Percentiles rank a stretch among this genome's conserved stretches.
phyloP scores from a whole-genome alignment of 176 grass and related monocot genomes.

The Aegilops bicornis region DNA sequence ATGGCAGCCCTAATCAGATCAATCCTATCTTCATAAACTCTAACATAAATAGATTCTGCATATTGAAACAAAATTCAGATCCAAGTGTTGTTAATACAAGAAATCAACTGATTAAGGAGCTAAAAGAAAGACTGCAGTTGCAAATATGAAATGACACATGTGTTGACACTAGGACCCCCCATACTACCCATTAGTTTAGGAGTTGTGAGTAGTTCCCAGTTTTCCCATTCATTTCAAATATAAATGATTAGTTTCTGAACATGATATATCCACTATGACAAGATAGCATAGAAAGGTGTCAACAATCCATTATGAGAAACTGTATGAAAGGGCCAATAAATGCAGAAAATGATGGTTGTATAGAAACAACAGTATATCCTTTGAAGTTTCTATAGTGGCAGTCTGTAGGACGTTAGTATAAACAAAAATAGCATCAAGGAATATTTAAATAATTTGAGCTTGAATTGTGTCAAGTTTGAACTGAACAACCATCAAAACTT shows the following conservation, averaged over 20 bases:
- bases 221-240: not conserved
- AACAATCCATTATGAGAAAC: not conserved
- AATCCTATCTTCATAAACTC: constrained; percentile 68
- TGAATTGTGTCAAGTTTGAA: not conserved
- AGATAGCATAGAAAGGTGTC: not conserved
- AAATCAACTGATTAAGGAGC: constrained; percentile 10
- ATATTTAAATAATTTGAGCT: not conserved
- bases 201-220: not conserved
- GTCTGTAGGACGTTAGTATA: not conserved
- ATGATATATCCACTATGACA: not conserved
- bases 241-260: not conserved
- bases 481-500: not conserved
- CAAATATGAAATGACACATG: not conserved
- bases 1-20: constrained; percentile 70
- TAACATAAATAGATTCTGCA: constrained; percentile 60
- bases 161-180: not conserved
- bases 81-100: constrained; percentile 2
- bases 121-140: not conserved
- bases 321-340: constrained; percentile 6
- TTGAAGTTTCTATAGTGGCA: not conserved
- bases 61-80: constrained; percentile 28
- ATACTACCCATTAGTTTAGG: not conserved
- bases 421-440: not conserved
- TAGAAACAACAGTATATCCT: not conserved
- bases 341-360: not conserved